Conservation (phyloP, 768 basidiomycete species). For the Russula olivacea region DNA sequence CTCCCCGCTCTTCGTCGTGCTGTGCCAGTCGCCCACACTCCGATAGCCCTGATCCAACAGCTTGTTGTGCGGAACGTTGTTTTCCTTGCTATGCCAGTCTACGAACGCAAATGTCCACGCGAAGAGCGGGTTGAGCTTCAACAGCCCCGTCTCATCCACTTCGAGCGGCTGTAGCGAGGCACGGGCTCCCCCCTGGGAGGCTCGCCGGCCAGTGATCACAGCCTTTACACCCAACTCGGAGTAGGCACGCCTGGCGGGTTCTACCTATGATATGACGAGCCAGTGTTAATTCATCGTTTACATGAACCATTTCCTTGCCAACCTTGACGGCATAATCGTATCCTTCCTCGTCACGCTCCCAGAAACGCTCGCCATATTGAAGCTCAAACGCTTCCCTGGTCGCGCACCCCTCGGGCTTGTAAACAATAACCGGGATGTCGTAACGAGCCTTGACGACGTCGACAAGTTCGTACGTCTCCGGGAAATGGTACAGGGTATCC, state of each 20-base stretch:
- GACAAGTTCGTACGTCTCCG: constrained; percentile 86
- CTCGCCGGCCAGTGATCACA: constrained; percentile 92
- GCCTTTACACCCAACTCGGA: constrained; percentile 67
- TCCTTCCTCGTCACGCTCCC: constrained; percentile 80
- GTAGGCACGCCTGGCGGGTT: constrained; percentile 88
- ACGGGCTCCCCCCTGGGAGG: constrained; percentile 90
- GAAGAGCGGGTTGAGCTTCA: constrained; percentile 93
- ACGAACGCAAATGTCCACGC: constrained; percentile 82
- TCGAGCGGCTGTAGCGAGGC: constrained; percentile 79
- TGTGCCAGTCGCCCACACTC: constrained; percentile 97
- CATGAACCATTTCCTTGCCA: constrained; percentile 21
- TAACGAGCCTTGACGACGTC: constrained; percentile 76
- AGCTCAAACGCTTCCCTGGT: constrained; percentile 69
- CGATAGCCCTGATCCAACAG: constrained; percentile 89
- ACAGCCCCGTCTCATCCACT: constrained; percentile 79
- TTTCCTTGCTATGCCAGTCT: constrained; percentile 74
- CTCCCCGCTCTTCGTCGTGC: constrained; percentile 65
- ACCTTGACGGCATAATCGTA: constrained; percentile 96
- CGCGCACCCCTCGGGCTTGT: constrained; percentile 66
- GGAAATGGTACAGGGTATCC: constrained; percentile 95
- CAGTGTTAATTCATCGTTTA: neutral
- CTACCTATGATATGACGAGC: constrained; percentile 50
- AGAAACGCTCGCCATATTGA: constrained; percentile 72
- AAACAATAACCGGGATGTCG: constrained; percentile 64
- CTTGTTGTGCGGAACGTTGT: constrained; percentile 83